These are phyloP conservation scores for grape (Vitis vinifera) DNA, from an alignment of 164 flowering plant species.

Conservation along the genomic window ASM3070453v1 NC_081811.1:7494001-7494500, in stretches of 20 bases:
- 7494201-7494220: slow-evolving; percentile 25
- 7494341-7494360: slow-evolving; percentile 36
- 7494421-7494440: slow-evolving; percentile 35
- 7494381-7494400: slow-evolving; percentile 30
- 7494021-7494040: slow-evolving; percentile 31
- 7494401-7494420: slow-evolving; percentile 37
- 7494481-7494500: slow-evolving; percentile 36
- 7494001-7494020: slow-evolving; percentile 31
- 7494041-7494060: slow-evolving; percentile 25
- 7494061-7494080: slow-evolving; percentile 35
- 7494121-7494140: slow-evolving; percentile 31
- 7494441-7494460: slow-evolving; percentile 28
- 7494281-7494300: slow-evolving; percentile 42
- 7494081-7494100: slow-evolving; percentile 41
- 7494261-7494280: slow-evolving; percentile 38
- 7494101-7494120: slow-evolving; percentile 39
- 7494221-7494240: slow-evolving; percentile 45
- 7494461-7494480: slow-evolving; percentile 53
- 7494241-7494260: slow-evolving; percentile 36
- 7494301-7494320: slow-evolving; percentile 37
- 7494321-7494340: slow-evolving; percentile 44
- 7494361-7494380: slow-evolving; percentile 44
- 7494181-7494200: slow-evolving; percentile 46
- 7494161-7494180: slow-evolving; percentile 38
- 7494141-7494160: slow-evolving; percentile 44